A percentile compares a stretch with the other conserved stretches of the same genome.
Evolutionary conservation across 2,329 filamentous ascomycete species (phyloP).

Genomic region (Aspergillus niger): DNA sequence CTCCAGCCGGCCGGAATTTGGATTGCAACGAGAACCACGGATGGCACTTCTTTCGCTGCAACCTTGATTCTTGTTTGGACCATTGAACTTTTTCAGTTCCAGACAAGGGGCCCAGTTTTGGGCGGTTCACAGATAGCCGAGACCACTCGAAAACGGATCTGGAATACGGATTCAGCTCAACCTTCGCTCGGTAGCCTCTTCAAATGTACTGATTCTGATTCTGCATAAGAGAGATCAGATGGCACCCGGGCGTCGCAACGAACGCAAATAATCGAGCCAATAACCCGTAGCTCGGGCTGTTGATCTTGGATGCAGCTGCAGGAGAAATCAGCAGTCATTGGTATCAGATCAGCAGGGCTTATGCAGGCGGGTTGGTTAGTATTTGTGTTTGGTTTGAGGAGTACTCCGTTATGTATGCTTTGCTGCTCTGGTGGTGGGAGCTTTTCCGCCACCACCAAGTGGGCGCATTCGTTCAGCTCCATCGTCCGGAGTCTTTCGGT

Average conservation of each 20-base stretch:
- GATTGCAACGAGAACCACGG: background rate
- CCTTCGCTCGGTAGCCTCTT: background rate
- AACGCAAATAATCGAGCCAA: background rate
- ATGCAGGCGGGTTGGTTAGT: background rate
- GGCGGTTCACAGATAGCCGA: background rate
- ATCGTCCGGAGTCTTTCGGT: background rate
- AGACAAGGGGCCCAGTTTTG: conserved; percentile 5
- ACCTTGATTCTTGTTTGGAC: background rate
- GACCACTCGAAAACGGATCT: background rate
- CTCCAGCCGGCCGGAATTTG: background rate
- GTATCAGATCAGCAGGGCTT: conserved; percentile 1
- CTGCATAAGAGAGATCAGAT: background rate
- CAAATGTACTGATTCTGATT: background rate
- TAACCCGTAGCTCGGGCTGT: background rate
- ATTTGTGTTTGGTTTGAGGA: background rate
- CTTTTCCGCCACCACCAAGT: background rate
- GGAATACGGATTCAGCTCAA: background rate
- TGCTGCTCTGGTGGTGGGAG: background rate
- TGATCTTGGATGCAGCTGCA: conserved; percentile 1
- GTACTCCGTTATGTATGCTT: no score
- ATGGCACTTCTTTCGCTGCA: background rate
- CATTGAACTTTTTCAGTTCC: background rate
- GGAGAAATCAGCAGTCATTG: background rate
- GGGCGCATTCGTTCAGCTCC: background rate
- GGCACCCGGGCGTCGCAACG: background rate